Evolutionary conservation across 192 early-diverging fungal genomes (phyloP).

Genomic region (Cetraspora pellucida): DNA sequence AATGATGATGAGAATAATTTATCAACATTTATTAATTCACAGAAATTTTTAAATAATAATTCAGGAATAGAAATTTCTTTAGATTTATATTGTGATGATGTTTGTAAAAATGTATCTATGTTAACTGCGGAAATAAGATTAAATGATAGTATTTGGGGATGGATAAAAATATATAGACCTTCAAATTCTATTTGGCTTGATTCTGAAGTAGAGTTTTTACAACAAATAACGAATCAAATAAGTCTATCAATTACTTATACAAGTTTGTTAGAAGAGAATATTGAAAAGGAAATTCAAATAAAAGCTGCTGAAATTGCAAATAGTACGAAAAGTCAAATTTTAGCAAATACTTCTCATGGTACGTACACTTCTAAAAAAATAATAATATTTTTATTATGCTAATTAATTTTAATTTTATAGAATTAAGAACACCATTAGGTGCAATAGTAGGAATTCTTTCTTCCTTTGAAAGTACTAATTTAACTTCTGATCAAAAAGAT

Average conservation of each 20-base stretch:
- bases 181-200: slow-evolving; percentile 39
- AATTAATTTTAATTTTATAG: background rate
- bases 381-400: background rate
- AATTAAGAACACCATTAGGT: slow-evolving; percentile 42
- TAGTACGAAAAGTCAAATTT: slow-evolving; percentile 46
- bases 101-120: no score
- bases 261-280: slow-evolving; percentile 42
- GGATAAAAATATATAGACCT: no score
- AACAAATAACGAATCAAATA: slow-evolving; percentile 48
- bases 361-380: background rate
- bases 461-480: slow-evolving; percentile 43
- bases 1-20: background rate
- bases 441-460: slow-evolving; percentile 48
- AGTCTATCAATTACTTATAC: slow-evolving; percentile 47
- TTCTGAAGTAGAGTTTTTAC: slow-evolving; percentile 44
- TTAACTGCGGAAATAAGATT: no score
- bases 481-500: slow-evolving; percentile 45
- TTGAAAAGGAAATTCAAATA: slow-evolving; percentile 46
- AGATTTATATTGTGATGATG: no score
- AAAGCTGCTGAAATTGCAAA: no score
- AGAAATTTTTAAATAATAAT: no score
- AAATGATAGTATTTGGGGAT: no score
- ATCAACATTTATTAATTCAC: background rate
- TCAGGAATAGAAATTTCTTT: background rate
- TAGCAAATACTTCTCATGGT: slow-evolving; percentile 48